Evolutionary conservation across 176 grass and related monocot genomes (phyloP).

Genomic region (Carex cristatella): DNA sequence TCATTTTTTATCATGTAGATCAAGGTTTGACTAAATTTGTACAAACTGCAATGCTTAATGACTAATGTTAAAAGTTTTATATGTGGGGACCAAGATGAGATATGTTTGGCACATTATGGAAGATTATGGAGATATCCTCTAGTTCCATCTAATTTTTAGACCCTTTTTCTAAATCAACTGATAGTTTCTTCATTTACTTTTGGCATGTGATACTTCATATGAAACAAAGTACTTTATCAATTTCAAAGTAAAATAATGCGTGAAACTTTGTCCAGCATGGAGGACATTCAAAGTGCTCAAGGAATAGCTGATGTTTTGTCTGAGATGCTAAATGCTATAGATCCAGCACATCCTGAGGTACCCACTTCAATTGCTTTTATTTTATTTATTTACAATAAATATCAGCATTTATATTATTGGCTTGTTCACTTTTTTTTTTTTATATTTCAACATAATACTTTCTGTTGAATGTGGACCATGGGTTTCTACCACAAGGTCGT

Average conservation of each 20-base stretch:
- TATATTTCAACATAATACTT: neutral
- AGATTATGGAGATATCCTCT: neutral
- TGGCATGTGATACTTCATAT: neutral
- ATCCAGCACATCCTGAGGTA: constrained; percentile 83
- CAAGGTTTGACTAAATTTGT: neutral
- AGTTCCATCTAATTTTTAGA: neutral
- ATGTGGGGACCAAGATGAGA: neutral
- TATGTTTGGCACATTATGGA: neutral
- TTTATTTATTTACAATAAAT: neutral
- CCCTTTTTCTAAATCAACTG: neutral
- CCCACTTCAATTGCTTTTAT: neutral
- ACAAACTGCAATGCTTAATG: neutral
- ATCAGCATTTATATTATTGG: constrained; percentile 1
- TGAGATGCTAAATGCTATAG: constrained; percentile 95
- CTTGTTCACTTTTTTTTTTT: neutral
- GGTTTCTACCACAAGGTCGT: neutral
- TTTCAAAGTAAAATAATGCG: neutral
- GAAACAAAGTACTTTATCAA: constrained; percentile 10
- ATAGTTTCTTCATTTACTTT: neutral
- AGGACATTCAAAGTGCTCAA: constrained; percentile 88
- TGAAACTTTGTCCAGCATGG: constrained; percentile 38
- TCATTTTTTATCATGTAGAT: neutral
- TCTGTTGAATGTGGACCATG: neutral
- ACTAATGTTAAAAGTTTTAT: neutral
- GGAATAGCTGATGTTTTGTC: constrained; percentile 86